These are phyloP conservation scores for Xylaria intraflava DNA, from an alignment of 495 filamentous ascomycete species.

Conservation along the genomic window DNA sequence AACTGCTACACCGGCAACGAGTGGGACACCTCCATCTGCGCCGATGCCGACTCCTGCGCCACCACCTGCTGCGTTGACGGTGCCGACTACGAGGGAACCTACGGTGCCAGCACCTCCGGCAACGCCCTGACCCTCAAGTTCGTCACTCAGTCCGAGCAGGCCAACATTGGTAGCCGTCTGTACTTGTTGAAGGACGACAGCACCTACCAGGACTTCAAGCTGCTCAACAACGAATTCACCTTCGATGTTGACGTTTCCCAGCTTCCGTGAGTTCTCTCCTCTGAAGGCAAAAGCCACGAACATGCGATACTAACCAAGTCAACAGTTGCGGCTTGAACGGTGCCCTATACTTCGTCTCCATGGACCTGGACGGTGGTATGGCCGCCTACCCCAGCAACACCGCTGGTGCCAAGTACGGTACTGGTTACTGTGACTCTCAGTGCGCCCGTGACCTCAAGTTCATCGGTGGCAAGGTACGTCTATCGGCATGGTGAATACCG, in stretches of 20 bases:
- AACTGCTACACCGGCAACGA: slow-evolving; percentile 60
- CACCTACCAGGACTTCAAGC: slow-evolving; percentile 57
- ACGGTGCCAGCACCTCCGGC: slow-evolving; percentile 53
- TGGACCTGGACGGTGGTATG: slow-evolving; percentile 49
- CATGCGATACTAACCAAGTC: background rate
- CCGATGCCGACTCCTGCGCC: slow-evolving; percentile 49
- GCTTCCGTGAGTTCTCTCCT: slow-evolving; percentile 32
- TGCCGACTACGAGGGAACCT: slow-evolving; percentile 53
- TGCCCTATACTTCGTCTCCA: slow-evolving; percentile 52
- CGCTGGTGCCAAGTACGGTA: slow-evolving; percentile 54
- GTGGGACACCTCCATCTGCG: slow-evolving; percentile 53
- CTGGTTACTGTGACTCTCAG: slow-evolving; percentile 53
- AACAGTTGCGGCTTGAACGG: slow-evolving; percentile 50
- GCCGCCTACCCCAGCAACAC: slow-evolving; percentile 44
- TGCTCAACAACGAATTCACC: slow-evolving; percentile 62
- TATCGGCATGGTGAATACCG: background rate
- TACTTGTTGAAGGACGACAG: slow-evolving; percentile 52
- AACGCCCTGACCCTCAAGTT: slow-evolving; percentile 52
- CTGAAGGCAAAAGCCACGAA: background rate
- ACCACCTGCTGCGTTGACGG: slow-evolving; percentile 57
- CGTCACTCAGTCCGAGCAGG: slow-evolving; percentile 45
- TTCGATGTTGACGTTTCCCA: slow-evolving; percentile 63
- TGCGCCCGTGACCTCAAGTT: slow-evolving; percentile 48
- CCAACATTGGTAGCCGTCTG: slow-evolving; percentile 56
- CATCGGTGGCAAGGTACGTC: slow-evolving; percentile 38